Evolutionary conservation across 768 basidiomycete species (phyloP).

Genomic region (Mycena alexandri): DNA sequence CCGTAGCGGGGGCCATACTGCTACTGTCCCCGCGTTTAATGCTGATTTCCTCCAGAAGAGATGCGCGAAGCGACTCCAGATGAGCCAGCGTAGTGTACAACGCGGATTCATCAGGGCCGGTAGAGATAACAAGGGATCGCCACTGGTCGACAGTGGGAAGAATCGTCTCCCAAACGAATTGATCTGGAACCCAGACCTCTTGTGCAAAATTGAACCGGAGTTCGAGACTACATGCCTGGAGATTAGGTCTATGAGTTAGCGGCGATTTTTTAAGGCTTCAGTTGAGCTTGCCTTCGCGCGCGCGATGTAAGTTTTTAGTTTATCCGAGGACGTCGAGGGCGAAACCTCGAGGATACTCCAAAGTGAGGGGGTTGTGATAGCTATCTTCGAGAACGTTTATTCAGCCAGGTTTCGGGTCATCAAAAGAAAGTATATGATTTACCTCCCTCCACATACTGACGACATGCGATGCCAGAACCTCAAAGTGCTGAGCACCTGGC

Average conservation of each 20-base stretch:
- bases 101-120: conserved; percentile 3
- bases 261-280: neutral
- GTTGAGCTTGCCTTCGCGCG: conserved; percentile 26
- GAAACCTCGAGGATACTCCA: conserved; percentile 35
- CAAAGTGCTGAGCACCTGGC: conserved; percentile 26
- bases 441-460: conserved; percentile 36
- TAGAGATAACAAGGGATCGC: conserved; percentile 21
- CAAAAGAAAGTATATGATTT: neutral
- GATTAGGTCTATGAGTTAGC: neutral
- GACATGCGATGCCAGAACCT: conserved; percentile 39
- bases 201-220: conserved; percentile 25
- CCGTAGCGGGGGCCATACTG: neutral
- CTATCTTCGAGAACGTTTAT: conserved; percentile 11
- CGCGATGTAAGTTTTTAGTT: conserved; percentile 14
- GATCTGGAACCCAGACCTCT: conserved; percentile 27
- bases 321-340: conserved; percentile 14
- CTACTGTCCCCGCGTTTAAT: neutral
- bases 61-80: conserved; percentile 23
- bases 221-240: conserved; percentile 17
- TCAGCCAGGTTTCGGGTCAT: too few species aligned
- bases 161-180: conserved; percentile 28
- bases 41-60: conserved; percentile 21
- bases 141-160: conserved; percentile 27
- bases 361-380: conserved; percentile 33
- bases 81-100: conserved; percentile 30